Conservation (phyloP, 805 yeast species). For the Tetrapisispora phaffii region DNA sequence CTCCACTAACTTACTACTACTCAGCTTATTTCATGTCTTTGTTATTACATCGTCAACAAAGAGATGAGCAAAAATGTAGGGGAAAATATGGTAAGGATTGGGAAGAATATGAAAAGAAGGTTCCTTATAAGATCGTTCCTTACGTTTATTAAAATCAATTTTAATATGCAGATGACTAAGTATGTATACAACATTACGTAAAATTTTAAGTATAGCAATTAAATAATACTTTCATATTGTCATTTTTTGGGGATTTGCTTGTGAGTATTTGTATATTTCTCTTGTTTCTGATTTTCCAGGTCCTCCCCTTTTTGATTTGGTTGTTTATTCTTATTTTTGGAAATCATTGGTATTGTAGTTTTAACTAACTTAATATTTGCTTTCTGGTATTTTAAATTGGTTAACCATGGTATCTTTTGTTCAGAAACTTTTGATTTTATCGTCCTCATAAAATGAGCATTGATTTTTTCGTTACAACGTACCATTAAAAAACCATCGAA, state of each 20-base stretch:
- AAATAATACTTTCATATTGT: neutral
- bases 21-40: slow-evolving; percentile 72
- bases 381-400: slow-evolving; percentile 10
- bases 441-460: slow-evolving; percentile 13
- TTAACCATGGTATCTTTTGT: slow-evolving; percentile 22
- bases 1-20: slow-evolving; percentile 82
- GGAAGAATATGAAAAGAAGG: slow-evolving; percentile 69
- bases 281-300: neutral
- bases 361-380: slow-evolving; percentile 15
- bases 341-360: slow-evolving; percentile 14
- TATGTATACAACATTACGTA: no score
- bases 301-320: neutral
- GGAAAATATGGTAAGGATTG: slow-evolving; percentile 79
- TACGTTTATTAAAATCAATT: slow-evolving; percentile 49
- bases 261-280: neutral
- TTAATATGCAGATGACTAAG: neutral
- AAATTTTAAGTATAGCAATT: no score
- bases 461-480: slow-evolving; percentile 14
- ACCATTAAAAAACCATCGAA: slow-evolving; percentile 21
- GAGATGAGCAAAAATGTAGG: slow-evolving; percentile 89
- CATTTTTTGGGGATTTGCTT: no score
- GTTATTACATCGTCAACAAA: slow-evolving; percentile 74
- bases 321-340: slow-evolving; percentile 2
- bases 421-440: slow-evolving; percentile 12
- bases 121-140: slow-evolving; percentile 87